Conservation (phyloP, 345 rosid genomes). For the Geranium brycei region DNA sequence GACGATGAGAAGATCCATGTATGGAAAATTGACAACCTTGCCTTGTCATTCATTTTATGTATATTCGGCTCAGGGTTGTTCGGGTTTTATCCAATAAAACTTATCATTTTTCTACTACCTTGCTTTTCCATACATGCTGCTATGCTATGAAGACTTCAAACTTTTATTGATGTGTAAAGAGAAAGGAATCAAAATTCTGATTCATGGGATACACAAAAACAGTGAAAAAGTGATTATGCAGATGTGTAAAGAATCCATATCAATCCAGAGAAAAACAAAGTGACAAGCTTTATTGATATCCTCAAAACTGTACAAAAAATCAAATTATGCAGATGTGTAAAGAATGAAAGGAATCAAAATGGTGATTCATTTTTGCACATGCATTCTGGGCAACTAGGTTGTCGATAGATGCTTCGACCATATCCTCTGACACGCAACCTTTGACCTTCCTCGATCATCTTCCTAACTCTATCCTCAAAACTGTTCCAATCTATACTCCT, state of each 20-base stretch:
- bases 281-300: not conserved
- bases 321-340: no score
- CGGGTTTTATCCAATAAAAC: slow-evolving; percentile 12
- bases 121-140: not conserved
- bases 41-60: slow-evolving; percentile 1
- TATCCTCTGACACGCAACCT: slow-evolving; percentile 37
- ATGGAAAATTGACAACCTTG: slow-evolving; percentile 9
- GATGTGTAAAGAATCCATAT: not conserved
- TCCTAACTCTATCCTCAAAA: slow-evolving; percentile 50
- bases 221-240: no score
- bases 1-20: slow-evolving; percentile 7
- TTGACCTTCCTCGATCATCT: slow-evolving; percentile 69
- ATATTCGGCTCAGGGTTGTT: slow-evolving; percentile 10
- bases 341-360: not conserved
- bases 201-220: no score
- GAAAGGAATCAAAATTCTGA: no score
- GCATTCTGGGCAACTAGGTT: slow-evolving; percentile 75
- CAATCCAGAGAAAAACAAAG: no score
- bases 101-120: slow-evolving; percentile 5
- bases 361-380: slow-evolving; percentile 18
- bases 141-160: not conserved
- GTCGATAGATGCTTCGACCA: slow-evolving; percentile 78
- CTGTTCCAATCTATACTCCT: slow-evolving; percentile 44
- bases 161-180: no score
- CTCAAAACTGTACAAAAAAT: no score